phyloP scores from a whole-genome alignment of 2,329 filamentous ascomycete genomes.

The Colletotrichum sp. region DNA sequence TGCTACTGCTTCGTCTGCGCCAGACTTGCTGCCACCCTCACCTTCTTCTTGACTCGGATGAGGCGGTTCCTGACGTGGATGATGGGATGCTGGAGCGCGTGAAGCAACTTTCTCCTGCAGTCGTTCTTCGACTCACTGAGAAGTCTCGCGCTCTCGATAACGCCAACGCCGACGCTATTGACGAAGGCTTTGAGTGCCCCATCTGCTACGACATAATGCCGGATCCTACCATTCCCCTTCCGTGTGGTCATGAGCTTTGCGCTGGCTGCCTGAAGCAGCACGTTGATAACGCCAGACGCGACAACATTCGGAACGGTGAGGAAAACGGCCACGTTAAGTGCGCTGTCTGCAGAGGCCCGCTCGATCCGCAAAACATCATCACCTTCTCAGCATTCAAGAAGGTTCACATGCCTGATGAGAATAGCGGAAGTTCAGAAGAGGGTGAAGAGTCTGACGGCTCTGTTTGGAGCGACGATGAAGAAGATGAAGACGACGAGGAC shows the following conservation, averaged over 20 bases:
- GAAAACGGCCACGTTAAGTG: conserved; percentile 68
- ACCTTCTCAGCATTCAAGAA: conserved; percentile 77
- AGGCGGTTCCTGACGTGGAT: conserved; percentile 41
- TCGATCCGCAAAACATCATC: conserved; percentile 74
- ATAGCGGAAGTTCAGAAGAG: conserved; percentile 30
- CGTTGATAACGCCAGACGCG: conserved; percentile 61
- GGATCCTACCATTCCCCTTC: conserved; percentile 79
- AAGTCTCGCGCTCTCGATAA: conserved; percentile 27
- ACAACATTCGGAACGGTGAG: conserved; percentile 62
- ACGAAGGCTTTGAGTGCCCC: conserved; percentile 73
- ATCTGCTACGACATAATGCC: conserved; percentile 79
- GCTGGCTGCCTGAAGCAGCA: conserved; percentile 76
- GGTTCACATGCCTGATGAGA: conserved; percentile 66
- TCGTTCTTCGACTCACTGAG: conserved; percentile 67
- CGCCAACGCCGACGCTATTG: conserved; percentile 38
- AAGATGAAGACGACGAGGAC: conserved; percentile 31
- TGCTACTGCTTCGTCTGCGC: conserved; percentile 79
- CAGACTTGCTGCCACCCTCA: conserved; percentile 84
- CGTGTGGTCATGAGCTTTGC: conserved; percentile 84
- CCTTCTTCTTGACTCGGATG: conserved; percentile 57
- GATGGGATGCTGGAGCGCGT: conserved; percentile 67
- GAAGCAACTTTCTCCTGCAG: conserved; percentile 59
- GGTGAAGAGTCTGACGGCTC: conserved; percentile 39
- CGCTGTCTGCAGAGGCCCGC: conserved; percentile 73
- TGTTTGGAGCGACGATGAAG: conserved; percentile 35